Conservation (phyloP, 768 basidiomycete species). For the Scleroderma bovista region DNA sequence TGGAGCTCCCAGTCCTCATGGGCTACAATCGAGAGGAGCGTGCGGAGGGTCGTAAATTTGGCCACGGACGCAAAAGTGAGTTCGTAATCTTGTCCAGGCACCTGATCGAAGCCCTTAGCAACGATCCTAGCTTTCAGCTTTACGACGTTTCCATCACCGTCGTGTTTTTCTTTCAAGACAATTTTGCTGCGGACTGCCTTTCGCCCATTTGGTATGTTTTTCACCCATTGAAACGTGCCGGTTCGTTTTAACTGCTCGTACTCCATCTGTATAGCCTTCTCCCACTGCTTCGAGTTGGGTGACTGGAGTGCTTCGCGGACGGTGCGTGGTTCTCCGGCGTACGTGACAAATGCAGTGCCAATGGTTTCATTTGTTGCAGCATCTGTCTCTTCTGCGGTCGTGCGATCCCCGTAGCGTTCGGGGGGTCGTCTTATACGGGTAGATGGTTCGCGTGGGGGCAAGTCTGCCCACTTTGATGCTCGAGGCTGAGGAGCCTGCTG, state of each 20-base stretch:
- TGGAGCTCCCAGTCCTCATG: conserved; percentile 16
- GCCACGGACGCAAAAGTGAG: conserved; percentile 32
- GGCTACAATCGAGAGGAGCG: conserved; percentile 21
- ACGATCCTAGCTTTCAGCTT: conserved; percentile 24
- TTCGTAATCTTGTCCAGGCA: conserved; percentile 35
- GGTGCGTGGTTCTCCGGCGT: not conserved
- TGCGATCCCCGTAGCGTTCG: no score
- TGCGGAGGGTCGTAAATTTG: conserved; percentile 17
- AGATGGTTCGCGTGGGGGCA: no score
- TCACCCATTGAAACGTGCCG: not conserved
- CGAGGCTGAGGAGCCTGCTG: no score
- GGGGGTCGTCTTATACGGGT: no score
- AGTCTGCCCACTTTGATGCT: no score
- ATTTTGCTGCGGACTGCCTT: conserved; percentile 59
- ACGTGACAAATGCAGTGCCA: not conserved
- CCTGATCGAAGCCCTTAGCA: conserved; percentile 36
- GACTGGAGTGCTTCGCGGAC: not conserved
- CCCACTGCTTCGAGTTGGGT: not conserved
- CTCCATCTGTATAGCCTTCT: not conserved
- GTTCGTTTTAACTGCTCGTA: not conserved
- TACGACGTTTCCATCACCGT: not conserved
- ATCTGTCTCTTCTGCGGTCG: not conserved
- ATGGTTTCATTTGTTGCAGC: not conserved
- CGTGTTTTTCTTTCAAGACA: conserved; percentile 31
- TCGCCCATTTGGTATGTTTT: conserved; percentile 35